These are phyloP conservation scores for Fusarium odoratissimum DNA, from an alignment of 2,329 filamentous ascomycete species.

Conservation along the genomic window DNA sequence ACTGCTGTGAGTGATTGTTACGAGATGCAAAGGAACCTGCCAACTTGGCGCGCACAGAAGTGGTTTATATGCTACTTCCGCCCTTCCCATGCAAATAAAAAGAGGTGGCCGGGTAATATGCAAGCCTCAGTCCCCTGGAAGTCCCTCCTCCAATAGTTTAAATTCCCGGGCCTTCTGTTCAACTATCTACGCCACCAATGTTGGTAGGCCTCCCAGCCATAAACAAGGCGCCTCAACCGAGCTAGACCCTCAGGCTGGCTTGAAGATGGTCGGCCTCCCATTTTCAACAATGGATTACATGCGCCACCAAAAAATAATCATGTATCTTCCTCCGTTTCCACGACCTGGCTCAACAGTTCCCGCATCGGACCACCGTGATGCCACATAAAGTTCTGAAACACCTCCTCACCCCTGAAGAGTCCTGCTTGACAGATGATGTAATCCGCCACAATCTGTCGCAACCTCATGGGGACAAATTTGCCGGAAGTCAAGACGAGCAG, in stretches of 20 bases:
- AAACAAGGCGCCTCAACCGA: background rate
- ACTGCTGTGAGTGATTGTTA: accelerated
- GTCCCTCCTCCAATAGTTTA: background rate
- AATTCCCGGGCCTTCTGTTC: background rate
- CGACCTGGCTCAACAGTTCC: background rate
- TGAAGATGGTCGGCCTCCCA: background rate
- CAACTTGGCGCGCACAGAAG: background rate
- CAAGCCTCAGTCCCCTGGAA: background rate
- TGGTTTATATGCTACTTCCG: background rate
- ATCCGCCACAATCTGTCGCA: background rate
- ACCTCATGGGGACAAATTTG: accelerated
- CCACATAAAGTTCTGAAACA: background rate
- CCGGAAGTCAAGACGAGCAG: background rate
- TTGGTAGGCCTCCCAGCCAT: background rate
- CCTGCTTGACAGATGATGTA: background rate
- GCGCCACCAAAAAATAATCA: accelerated
- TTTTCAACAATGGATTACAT: accelerated
- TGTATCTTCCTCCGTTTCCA: background rate
- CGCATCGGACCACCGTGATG: background rate
- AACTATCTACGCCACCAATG: background rate
- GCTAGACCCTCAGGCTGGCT: accelerated
- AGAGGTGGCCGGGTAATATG: accelerated
- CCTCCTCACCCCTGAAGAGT: background rate
- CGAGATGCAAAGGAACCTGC: background rate
- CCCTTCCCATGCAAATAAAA: accelerated